Percentiles rank a stretch among this genome's conserved stretches.
Conservation (phyloP, 192 early-diverging fungal species). For the Backusella liffmaniae region DNA sequence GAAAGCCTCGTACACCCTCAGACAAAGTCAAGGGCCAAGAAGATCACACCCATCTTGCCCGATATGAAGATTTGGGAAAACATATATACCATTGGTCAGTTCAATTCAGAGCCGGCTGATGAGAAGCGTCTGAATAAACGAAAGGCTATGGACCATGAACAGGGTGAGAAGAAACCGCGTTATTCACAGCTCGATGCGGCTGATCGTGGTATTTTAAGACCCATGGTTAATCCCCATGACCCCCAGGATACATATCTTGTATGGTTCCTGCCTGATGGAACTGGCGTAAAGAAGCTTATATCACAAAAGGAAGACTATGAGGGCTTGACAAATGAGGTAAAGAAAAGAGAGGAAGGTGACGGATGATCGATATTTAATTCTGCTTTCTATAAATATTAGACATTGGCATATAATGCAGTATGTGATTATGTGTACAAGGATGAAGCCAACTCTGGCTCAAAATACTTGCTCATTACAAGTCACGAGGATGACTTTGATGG, state of each 20-base stretch:
- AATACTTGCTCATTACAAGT: constrained; percentile 24
- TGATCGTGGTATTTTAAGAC: constrained; percentile 34
- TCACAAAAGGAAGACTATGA: constrained; percentile 20
- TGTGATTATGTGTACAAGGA: constrained; percentile 38
- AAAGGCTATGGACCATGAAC: not conserved
- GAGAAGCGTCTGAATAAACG: constrained; percentile 21
- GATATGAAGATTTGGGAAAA: constrained; percentile 52
- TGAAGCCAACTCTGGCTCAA: constrained; percentile 17
- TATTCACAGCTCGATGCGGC: constrained; percentile 17
- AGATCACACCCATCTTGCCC: constrained; percentile 52
- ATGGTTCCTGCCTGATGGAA: constrained; percentile 36
- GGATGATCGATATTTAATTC: not conserved
- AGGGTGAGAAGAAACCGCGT: not conserved
- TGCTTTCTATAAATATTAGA: not conserved
- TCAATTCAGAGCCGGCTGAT: constrained; percentile 46
- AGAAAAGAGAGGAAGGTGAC: not conserved
- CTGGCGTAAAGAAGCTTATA: constrained; percentile 20
- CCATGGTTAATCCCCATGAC: constrained; percentile 35
- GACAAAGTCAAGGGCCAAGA: constrained; percentile 46
- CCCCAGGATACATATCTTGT: constrained; percentile 33
- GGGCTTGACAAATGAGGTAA: constrained; percentile 20
- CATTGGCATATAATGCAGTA: constrained; percentile 29
- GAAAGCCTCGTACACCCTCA: constrained; percentile 44
- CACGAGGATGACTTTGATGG: constrained; percentile 22
- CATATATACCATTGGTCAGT: constrained; percentile 50